Base-by-base conservation (phyloP, 331 rosid species). In the Malus hybrid region DNA sequence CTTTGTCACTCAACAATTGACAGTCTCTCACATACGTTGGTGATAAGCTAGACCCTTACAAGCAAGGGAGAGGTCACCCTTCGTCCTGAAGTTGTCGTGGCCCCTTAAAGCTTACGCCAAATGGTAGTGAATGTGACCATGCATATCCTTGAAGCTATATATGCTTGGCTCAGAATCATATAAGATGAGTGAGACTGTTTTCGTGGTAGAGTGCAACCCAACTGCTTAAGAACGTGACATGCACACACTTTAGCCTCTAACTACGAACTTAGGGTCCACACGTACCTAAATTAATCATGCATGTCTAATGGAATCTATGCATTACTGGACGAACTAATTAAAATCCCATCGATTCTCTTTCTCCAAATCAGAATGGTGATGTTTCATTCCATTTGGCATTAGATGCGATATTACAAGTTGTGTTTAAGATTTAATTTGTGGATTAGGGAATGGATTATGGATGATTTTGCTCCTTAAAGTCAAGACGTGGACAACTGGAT, bases 221-320 rank as follows among this genome's bases (percentile, higher is more conserved):
- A 66, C 72, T 66, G 52, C 79, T 62, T 27, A 61, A 32, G 44
- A n/a, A 75, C 57, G 79, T 33, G 79, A 54, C 18, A 34, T 46
- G 22, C 73, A 34, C 73, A 3, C 69, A 9, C 63, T 61, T 22
- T 16, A n/a, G 10, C 15, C 8, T 10, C 55, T 3, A 42, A 1
- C 48, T 42, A 10, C 48, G 48, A 42, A 42, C 48, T 42, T 42
- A 10, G 14, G 48, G 48, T 42, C 48, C 48, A 42, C 48, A 42
- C 48, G 14, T 42, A 10, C 48, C 48, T 42, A 29, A 62, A 33
- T 27, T 33, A 33, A 32, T 61, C 67, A 3, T 28, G 14, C 65
- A 14, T 24, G 28, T 33, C 67, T 28, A 62, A 28, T 5, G 39
- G 67, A 27, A 62, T 29, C 67, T 62, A 27, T 13, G 67, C 52